Evolutionary conservation across 2,329 filamentous ascomycete species (phyloP), one percentile per base, ranked within the genome.

Genomic region (Zalaria obscura): DNA sequence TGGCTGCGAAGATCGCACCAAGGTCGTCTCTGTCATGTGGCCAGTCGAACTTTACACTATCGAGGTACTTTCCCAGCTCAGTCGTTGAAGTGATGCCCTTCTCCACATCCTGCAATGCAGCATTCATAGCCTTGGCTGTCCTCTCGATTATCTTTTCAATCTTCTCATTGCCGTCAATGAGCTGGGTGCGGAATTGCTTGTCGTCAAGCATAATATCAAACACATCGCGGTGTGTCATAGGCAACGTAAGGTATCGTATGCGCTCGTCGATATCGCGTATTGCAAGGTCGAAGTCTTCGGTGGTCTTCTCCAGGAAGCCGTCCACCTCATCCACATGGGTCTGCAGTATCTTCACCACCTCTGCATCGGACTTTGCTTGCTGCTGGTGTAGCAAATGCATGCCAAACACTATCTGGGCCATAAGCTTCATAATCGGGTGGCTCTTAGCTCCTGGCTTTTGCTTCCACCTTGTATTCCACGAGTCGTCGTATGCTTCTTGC

Each of bases 321-420:
- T 96, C 91, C 27, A 96, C 76, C 60, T 96, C 89, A 55, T 94
- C 84, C 46, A 96, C 91, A 59, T 96, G 89, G 9, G 76, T 78
- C 55, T 95, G 86, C 42, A 96, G 69, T 40, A 96, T 96, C 48
- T 73, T 78, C 48, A 94, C 80, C 8, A 95, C 89, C 57, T 93
- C 84, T 29, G 78, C 72, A 50, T 93, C 83, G 50, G 85, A 93
- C 61, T 89, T 93, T 40, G 91, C 88, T 58, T 93, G 76, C 46
- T 80, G 78, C 53, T 88, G 80, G 42, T 93, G 76, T 43, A 96
- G 65, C 36, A 96, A 69, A 59, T 95, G 88, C 32, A 96, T 80
- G 18, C 91, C 89, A 59, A 96, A 96, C 1, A 86, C 81, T 51
- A 96, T 88, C 61, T 96, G 89, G 10, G 89, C 80, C 56, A 93